A percentile compares a stretch with the other conserved stretches of the same genome.
phyloP scores from a whole-genome alignment of 257 asterid species.

The Sherardia arvensis region DNA sequence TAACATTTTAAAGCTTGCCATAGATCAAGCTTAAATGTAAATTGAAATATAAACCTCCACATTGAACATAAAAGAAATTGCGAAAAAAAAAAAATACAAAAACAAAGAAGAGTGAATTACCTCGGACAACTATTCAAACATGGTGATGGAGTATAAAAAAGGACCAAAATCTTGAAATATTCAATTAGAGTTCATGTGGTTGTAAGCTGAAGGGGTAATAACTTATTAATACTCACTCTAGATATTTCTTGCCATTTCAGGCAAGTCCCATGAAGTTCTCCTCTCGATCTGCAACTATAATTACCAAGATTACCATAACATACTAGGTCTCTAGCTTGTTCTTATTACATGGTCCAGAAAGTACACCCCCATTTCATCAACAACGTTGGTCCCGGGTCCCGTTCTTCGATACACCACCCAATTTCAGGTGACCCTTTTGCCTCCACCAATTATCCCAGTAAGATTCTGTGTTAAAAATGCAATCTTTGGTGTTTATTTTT shows the following conservation, averaged over 20 bases:
- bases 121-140: not conserved
- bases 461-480: not conserved
- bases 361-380: not conserved
- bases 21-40: no score
- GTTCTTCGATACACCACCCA: not conserved
- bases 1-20: no score
- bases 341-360: constrained; percentile 13
- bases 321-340: not conserved
- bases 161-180: not conserved
- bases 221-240: constrained; percentile 1
- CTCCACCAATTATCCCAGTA: not conserved
- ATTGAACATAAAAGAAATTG: not conserved
- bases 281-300: not conserved
- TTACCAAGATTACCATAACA: not conserved
- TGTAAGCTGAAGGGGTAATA: not conserved
- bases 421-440: not conserved
- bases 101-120: not conserved
- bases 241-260: constrained; percentile 26
- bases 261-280: constrained; percentile 20
- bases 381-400: not conserved
- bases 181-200: constrained; percentile 2
- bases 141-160: not conserved
- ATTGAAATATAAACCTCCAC: no score
- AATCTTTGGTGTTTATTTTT: not conserved
- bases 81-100: not conserved